Percentiles rank a stretch among this genome's conserved stretches.
phyloP scores from a whole-genome alignment of 75 land plant species.

The Selaginella moellendorffii region DNA sequence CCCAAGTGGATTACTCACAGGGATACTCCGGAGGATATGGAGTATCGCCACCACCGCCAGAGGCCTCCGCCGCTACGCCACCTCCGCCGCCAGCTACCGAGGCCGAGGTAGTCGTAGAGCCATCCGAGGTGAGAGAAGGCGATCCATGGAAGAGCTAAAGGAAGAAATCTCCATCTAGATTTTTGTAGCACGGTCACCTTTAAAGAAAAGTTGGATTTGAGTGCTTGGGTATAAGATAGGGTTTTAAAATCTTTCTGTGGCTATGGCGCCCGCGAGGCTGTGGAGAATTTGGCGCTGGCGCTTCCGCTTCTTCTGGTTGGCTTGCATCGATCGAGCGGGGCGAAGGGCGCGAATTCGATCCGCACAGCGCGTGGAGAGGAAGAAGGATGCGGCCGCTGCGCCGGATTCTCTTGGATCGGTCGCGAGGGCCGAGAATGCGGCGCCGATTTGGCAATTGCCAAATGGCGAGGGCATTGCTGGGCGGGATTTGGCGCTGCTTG shows the following conservation, averaged over 20 bases:
- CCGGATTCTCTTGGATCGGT: neutral
- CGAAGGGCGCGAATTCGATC: too few species aligned
- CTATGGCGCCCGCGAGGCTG: too few species aligned
- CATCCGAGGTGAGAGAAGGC: constrained; percentile 78
- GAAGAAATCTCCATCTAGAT: too few species aligned
- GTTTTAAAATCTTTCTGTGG: too few species aligned
- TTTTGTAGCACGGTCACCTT: too few species aligned
- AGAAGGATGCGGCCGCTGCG: neutral
- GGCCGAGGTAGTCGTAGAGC: constrained; percentile 61
- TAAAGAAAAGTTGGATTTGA: too few species aligned
- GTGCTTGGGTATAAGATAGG: too few species aligned
- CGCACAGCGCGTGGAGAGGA: too few species aligned
- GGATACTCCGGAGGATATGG: neutral
- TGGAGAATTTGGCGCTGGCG: too few species aligned
- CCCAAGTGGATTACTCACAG: neutral
- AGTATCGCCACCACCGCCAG: neutral
- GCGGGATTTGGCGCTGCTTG: neutral
- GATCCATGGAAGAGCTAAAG: constrained; percentile 68
- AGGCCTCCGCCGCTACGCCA: neutral
- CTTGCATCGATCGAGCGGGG: too few species aligned
- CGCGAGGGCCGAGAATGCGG: neutral
- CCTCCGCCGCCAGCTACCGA: constrained; percentile 15
- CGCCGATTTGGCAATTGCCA: neutral
- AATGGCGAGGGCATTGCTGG: neutral
- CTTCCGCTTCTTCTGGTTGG: too few species aligned